A percentile compares a stretch with the other conserved stretches of the same genome.
phyloP scores from a whole-genome alignment of 148 eudicot genomes.

The Vaccinium vitisidaea region DNA sequence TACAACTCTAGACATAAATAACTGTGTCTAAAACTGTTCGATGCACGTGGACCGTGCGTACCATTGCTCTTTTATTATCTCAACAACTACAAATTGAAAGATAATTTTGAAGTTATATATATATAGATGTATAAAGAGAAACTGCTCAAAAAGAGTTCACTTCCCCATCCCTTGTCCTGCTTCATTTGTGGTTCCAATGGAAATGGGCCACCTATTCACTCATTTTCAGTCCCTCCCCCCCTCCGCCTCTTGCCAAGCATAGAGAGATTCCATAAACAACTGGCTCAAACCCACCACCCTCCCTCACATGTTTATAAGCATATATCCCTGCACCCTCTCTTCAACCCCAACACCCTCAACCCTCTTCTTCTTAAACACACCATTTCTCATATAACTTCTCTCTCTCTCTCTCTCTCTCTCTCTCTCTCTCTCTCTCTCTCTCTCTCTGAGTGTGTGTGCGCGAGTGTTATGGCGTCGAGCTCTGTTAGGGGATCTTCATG shows the following conservation, averaged over 20 bases:
- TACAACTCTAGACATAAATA: too few species aligned
- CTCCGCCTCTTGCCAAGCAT: background rate
- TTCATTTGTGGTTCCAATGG: conserved; percentile 17
- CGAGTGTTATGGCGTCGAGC: conserved; percentile 32
- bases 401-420: background rate
- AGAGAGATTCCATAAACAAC: background rate
- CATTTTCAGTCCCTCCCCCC: background rate
- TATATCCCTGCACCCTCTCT: background rate
- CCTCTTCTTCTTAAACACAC: background rate
- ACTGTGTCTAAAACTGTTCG: too few species aligned
- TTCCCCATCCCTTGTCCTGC: conserved; percentile 4
- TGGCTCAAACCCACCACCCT: background rate
- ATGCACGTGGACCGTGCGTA: too few species aligned
- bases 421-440: too few species aligned
- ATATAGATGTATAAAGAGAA: background rate
- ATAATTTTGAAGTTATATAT: too few species aligned
- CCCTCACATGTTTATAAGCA: background rate
- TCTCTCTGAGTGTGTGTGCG: too few species aligned
- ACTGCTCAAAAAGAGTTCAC: background rate
- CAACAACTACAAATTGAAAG: too few species aligned
- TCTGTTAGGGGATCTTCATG: conserved; percentile 35
- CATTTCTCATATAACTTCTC: background rate
- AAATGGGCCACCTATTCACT: conserved; percentile 6
- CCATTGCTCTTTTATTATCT: too few species aligned
- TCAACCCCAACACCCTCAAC: background rate